Evolutionary conservation across 441 rosid species (phyloP), one percentile per base, ranked within the genome.

Genomic region (Euphorbia celastroides): DNA sequence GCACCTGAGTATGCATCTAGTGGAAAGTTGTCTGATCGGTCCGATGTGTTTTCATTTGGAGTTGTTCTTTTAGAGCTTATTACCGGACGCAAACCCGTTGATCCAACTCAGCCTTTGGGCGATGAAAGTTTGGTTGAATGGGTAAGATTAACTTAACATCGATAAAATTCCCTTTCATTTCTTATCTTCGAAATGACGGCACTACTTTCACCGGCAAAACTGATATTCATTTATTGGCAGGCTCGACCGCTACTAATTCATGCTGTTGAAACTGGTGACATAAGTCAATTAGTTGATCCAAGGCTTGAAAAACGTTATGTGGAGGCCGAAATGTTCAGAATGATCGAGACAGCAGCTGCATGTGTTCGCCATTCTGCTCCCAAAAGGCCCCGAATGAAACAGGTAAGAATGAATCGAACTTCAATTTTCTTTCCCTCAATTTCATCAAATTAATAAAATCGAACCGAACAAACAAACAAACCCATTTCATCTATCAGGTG

Each of bases 1-100:
- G 98, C 97, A 12, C 97, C 96, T 1, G 98, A 88, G 74, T 90
- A 93, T 80, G 98, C 96, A 34, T 79, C 90, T 0, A 92, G 96
- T 67, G 97, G 97, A 52, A 92, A 92, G 60, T 41, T 92, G 73
- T 88, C 93, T 0, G 98, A 87, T 72, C 82, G 88, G 79, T 92
- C 97, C 2, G 98, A 93, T 67, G 98, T 90, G 25, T 90, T 70
- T 83, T 93, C 96, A 31, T 93, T 90, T 36, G 96, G 97, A 42
- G 97, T 93, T 31, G 92, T 88, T 66, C 89, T 93, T 56, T 79
- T 93, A 3, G 97, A 93, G 74, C 87, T 93, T 63, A 73, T 92
- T 72, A 92, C 93, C 0, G 93, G 97, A 28, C 80, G 96, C 2
- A 90, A 81, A 78, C 92, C 97, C 23, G 82, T 93, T 58, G 96